Base-by-base conservation (phyloP, 352 stramenopile species). In the Phytophthora palmivora region DNA sequence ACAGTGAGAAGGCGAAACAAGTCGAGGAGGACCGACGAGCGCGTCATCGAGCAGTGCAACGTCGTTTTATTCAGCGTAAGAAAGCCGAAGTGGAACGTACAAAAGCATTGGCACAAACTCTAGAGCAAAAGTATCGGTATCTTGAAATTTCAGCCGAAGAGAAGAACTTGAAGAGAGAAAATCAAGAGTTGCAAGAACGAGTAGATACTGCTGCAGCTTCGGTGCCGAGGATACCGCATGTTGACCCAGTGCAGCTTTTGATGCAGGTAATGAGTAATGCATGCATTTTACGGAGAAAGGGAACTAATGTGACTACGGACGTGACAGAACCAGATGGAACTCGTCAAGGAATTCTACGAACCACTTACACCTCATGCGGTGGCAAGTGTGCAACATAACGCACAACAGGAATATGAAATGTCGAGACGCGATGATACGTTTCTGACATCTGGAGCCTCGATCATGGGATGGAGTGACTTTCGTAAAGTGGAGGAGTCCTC, bases 381-480 rank as follows among this genome's bases (percentile, higher is more conserved):
- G 39, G 59, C 47, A 5, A 48, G 63, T 6, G 45, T 65, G 8
- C 66, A 76, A 38, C 56, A 48, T 18, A 53, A 57, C 9, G 62
- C 61, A n/a, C 59, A 84, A 19, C 46, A 54, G 6, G 72, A 76
- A 30, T 80, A 68, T 50, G 58, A 75, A 21, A 30, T 70, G 1
- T 71, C 67, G 34, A 30, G 44, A 6, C 7, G 53, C 12, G 65
- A 78, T 32, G 52, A 67, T 14, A 49, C 59, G 36, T 80, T 79
- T 39, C 38, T 67, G 22, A 67, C 47, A 7, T 70, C 78, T 0
- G 74, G 76, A 0, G 42, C 76, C 1, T 79, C 65, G 0, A 28
- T 84, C 53, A 84, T 87, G 78, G 75, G 75, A 14, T 87, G 78
- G 78, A 76, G 68, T 36, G 78, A 82, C 34, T 72, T 72, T 28